Evolutionary conservation across 148 eudicot genomes (phyloP).

Genomic region (Cornus florida): DNA sequence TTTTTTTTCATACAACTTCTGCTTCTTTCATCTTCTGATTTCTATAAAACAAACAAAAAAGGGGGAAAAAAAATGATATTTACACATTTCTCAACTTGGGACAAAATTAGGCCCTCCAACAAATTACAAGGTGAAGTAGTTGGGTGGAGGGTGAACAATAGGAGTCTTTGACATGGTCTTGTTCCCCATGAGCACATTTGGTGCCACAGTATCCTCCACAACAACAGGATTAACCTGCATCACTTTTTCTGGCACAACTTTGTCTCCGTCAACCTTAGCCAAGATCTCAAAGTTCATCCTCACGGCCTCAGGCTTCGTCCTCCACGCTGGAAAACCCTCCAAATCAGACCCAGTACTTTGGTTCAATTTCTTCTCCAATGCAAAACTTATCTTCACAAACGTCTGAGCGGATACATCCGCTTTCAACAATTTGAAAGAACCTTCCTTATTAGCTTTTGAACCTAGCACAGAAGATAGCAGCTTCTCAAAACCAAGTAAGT

Average conservation of each 20-base stretch:
- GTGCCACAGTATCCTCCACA: conserved; percentile 58
- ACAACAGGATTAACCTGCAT: conserved; percentile 65
- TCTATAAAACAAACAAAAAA: neutral
- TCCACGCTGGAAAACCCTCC: conserved; percentile 70
- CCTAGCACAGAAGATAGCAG: conserved; percentile 74
- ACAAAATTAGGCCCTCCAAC: conserved; percentile 1
- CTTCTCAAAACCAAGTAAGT: conserved; percentile 72
- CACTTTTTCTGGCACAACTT: conserved; percentile 81
- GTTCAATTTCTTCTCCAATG: conserved; percentile 66
- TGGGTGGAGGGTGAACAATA: conserved; percentile 52
- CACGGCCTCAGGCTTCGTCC: conserved; percentile 75
- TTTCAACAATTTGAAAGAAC: conserved; percentile 78
- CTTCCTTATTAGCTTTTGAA: conserved; percentile 61
- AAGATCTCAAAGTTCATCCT: conserved; percentile 93
- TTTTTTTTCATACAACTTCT: neutral
- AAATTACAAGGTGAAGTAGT: conserved; percentile 54
- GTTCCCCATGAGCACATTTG: conserved; percentile 51
- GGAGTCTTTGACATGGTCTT: conserved; percentile 61
- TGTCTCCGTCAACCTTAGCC: conserved; percentile 86
- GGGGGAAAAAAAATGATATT: neutral
- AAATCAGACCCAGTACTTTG: conserved; percentile 40
- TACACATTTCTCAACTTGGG: conserved; percentile 7
- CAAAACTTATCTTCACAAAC: conserved; percentile 78
- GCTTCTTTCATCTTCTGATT: neutral
- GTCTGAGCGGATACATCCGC: conserved; percentile 89